Percentiles rank a stretch among this genome's conserved stretches.
These are phyloP conservation scores for Schizothecium vesticola DNA, from an alignment of 495 filamentous ascomycete species.

Conservation along the genomic window DNA sequence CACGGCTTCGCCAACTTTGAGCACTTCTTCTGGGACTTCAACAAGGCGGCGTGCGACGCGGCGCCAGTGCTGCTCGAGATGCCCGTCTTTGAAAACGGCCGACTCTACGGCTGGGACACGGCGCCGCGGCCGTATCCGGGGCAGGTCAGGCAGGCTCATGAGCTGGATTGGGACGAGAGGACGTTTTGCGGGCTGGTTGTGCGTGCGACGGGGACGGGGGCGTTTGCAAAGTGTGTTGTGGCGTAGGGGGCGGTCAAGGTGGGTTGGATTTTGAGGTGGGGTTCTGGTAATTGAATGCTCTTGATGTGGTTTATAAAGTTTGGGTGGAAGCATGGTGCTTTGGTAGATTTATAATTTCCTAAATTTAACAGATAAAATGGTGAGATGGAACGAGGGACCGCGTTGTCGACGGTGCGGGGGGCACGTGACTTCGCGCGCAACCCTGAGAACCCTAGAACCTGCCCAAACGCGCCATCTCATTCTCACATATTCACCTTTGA, in stretches of 20 bases:
- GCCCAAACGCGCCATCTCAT: neutral
- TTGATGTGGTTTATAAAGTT: neutral
- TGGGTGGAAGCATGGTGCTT: neutral
- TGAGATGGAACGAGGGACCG: no score
- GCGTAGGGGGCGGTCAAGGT: neutral
- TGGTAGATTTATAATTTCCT: no score
- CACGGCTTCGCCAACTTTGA: neutral
- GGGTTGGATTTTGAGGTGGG: neutral
- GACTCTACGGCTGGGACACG: neutral
- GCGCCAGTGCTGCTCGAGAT: neutral
- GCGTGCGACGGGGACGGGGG: neutral
- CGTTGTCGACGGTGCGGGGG: neutral
- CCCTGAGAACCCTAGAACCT: neutral
- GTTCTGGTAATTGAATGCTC: no score
- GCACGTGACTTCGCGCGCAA: neutral
- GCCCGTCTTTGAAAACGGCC: neutral
- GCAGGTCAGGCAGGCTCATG: neutral
- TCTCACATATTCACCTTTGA: neutral
- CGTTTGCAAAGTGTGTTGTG: neutral
- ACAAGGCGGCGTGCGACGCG: neutral
- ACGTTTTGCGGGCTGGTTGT: neutral
- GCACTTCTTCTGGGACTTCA: neutral
- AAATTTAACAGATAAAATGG: no score
- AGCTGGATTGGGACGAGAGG: neutral
- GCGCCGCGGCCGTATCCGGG: neutral